These are phyloP conservation scores for Sextonia rubra DNA, from an alignment of 164 flowering plant species.

Conservation along the genomic window DNA sequence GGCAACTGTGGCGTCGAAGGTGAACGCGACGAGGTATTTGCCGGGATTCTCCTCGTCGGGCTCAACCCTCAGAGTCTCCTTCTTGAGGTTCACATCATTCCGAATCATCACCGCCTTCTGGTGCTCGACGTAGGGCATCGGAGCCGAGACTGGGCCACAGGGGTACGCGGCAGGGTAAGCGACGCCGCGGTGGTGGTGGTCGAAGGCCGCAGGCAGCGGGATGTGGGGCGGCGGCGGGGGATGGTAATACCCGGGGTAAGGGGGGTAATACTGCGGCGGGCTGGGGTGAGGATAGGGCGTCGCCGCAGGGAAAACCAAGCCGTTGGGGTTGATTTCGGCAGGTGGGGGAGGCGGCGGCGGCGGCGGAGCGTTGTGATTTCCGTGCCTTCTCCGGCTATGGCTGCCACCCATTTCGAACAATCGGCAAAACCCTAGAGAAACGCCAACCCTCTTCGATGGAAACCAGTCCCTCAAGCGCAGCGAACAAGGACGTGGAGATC, in stretches of 20 bases:
- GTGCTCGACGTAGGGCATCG: slow-evolving; percentile 72
- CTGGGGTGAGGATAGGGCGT: slow-evolving; percentile 70
- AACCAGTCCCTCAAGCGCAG: background rate
- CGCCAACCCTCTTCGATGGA: no score
- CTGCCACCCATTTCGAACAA: slow-evolving; percentile 44
- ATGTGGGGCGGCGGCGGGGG: slow-evolving; percentile 51
- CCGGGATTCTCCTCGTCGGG: slow-evolving; percentile 80
- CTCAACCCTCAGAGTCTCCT: slow-evolving; percentile 75
- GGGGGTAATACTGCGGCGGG: slow-evolving; percentile 49
- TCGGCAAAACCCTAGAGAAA: background rate
- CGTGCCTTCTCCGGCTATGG: slow-evolving; percentile 34
- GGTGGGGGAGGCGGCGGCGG: slow-evolving; percentile 48
- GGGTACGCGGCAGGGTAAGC: slow-evolving; percentile 37
- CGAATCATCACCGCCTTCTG: slow-evolving; percentile 90
- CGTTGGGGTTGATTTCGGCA: slow-evolving; percentile 51
- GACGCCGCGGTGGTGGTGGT: slow-evolving; percentile 48
- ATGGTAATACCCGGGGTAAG: slow-evolving; percentile 48
- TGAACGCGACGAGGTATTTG: slow-evolving; percentile 63
- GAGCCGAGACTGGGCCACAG: slow-evolving; percentile 39
- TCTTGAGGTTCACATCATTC: slow-evolving; percentile 88
- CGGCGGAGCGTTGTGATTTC: slow-evolving; percentile 22
- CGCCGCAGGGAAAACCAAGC: slow-evolving; percentile 76
- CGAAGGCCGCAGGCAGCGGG: slow-evolving; percentile 65
- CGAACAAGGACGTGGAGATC: background rate
- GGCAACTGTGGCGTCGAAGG: slow-evolving; percentile 87